A percentile compares a stretch with the other conserved stretches of the same genome.
Evolutionary conservation across 169 alveolate genomes (phyloP).

Genomic region (Eimeria brunetti): DNA sequence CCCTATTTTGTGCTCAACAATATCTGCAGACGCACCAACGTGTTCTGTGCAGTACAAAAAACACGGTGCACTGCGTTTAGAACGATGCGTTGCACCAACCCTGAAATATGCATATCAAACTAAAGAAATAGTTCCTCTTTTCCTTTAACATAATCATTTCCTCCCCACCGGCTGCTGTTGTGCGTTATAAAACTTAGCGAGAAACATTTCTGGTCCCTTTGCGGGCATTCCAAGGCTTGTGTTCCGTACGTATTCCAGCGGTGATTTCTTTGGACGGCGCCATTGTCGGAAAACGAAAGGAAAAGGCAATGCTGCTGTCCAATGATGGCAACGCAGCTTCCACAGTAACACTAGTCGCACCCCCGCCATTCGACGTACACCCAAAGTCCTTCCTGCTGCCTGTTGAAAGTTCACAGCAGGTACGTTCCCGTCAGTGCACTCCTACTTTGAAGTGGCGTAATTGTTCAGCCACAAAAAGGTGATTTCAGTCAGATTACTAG

Average conservation of each 20-base stretch:
- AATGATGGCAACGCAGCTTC: slow-evolving; percentile 65
- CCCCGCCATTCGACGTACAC: slow-evolving; percentile 55
- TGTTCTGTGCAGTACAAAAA: neutral
- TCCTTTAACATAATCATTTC: neutral
- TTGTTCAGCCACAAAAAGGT: neutral
- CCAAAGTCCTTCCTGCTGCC: slow-evolving; percentile 33
- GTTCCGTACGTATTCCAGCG: slow-evolving; percentile 57
- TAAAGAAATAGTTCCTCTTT: neutral
- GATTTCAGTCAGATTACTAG: neutral
- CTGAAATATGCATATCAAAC: neutral
- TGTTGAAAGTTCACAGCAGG: slow-evolving; percentile 54
- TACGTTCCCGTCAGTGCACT: neutral
- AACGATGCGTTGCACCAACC: neutral
- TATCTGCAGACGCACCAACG: neutral
- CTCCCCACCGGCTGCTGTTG: neutral
- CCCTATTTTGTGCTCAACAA: neutral
- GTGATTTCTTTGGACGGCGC: slow-evolving; percentile 45
- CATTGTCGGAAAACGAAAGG: slow-evolving; percentile 60
- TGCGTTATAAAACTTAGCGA: slow-evolving; percentile 42
- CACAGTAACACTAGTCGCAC: slow-evolving; percentile 10
- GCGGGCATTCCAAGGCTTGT: slow-evolving; percentile 78
- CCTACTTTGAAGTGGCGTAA: neutral
- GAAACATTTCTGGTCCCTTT: slow-evolving; percentile 77
- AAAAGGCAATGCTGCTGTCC: slow-evolving; percentile 52
- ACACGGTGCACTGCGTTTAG: neutral